Percentiles rank a stretch among this genome's conserved stretches.
Evolutionary conservation across 345 rosid species (phyloP).

Genomic region (Carallia brachiata): DNA sequence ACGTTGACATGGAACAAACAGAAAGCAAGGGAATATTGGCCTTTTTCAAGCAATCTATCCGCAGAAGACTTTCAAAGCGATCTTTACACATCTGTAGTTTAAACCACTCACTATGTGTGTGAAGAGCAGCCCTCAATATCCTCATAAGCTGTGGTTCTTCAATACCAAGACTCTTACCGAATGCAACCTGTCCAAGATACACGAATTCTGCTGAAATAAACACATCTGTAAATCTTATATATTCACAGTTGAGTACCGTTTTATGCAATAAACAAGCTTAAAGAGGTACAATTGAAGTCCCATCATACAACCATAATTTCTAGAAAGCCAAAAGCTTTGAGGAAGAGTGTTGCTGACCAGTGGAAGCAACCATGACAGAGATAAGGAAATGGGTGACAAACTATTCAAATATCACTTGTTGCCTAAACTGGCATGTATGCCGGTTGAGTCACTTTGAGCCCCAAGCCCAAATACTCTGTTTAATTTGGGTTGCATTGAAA

Average conservation of each 20-base stretch:
- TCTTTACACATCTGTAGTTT: conserved; percentile 85
- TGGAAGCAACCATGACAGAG: too few relatives aligned
- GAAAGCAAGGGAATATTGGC: conserved; percentile 48
- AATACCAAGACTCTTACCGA: conserved; percentile 75
- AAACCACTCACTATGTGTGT: conserved; percentile 85
- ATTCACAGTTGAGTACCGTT: too few relatives aligned
- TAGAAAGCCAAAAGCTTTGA: too few relatives aligned
- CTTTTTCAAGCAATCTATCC: conserved; percentile 68
- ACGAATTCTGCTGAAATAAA: not conserved
- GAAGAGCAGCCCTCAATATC: conserved; percentile 81
- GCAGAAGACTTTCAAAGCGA: conserved; percentile 41
- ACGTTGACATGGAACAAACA: conserved; percentile 49
- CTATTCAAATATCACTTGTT: too few relatives aligned
- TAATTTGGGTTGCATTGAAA: not conserved
- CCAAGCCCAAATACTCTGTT: not conserved
- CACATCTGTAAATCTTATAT: too few relatives aligned
- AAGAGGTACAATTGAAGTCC: too few relatives aligned
- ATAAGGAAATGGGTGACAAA: too few relatives aligned
- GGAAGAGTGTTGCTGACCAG: too few relatives aligned
- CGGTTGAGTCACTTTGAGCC: too few relatives aligned
- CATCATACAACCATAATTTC: too few relatives aligned
- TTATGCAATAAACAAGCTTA: too few relatives aligned
- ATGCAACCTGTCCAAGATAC: conserved; percentile 51
- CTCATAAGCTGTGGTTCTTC: conserved; percentile 91
- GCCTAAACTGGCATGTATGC: too few relatives aligned